Conservation (phyloP, 73 alveolate species). For the Paramecium biaurelia region DNA sequence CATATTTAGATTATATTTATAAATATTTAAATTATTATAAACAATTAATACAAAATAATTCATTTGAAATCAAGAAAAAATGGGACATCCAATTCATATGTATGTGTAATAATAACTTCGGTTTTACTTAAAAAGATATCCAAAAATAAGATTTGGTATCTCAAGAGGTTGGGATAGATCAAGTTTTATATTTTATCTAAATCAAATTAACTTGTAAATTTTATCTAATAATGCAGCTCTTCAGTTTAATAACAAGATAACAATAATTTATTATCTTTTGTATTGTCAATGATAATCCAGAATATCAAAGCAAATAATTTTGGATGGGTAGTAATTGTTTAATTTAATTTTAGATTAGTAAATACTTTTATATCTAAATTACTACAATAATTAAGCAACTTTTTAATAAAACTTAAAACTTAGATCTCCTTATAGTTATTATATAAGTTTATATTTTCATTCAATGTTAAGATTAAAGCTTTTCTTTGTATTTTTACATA, state of each 20-base stretch:
- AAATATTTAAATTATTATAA: neutral
- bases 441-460: neutral
- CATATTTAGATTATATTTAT: no score
- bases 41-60: neutral
- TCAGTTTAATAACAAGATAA: neutral
- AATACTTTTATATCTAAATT: neutral
- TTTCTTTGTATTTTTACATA: neutral
- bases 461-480: neutral
- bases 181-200: neutral
- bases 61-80: neutral
- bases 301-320: neutral
- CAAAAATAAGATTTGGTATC: neutral
- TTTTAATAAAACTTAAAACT: neutral
- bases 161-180: neutral
- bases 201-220: neutral
- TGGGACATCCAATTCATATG: neutral
- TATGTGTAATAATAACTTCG: neutral
- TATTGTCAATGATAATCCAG: neutral
- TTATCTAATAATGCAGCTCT: neutral
- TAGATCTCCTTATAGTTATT: neutral
- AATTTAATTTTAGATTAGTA: neutral
- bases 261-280: neutral
- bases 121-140: neutral
- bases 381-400: neutral
- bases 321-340: neutral